phyloP scores from a whole-genome alignment of 2,329 filamentous ascomycete species.

The Aspergillus sp. region DNA sequence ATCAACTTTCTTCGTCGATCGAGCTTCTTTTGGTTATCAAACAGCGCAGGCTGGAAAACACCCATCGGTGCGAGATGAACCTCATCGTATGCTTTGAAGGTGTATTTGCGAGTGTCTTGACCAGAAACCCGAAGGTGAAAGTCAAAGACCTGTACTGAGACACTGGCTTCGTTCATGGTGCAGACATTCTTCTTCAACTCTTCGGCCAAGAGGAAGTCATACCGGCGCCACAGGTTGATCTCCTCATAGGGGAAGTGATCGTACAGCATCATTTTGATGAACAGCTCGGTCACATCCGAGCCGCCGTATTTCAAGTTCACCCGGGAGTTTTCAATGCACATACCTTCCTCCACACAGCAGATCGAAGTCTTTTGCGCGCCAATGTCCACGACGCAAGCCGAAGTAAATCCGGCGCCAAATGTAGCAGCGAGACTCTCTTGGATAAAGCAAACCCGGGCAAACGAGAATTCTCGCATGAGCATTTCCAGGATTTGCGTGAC shows the following conservation, averaged over 20 bases:
- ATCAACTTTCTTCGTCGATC: slow-evolving; percentile 78
- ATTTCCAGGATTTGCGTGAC: slow-evolving; percentile 84
- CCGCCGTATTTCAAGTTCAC: slow-evolving; percentile 95
- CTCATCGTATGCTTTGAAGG: slow-evolving; percentile 97
- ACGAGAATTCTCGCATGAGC: slow-evolving; percentile 86
- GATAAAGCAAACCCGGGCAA: slow-evolving; percentile 87
- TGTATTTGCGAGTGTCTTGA: slow-evolving; percentile 88
- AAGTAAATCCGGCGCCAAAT: slow-evolving; percentile 92
- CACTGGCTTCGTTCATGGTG: slow-evolving; percentile 86
- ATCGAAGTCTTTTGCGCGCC: slow-evolving; percentile 97
- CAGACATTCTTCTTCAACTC: slow-evolving; percentile 94
- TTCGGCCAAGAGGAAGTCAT: slow-evolving; percentile 91
- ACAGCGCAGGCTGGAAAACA: slow-evolving; percentile 87
- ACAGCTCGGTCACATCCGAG: slow-evolving; percentile 88
- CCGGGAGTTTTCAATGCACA: slow-evolving; percentile 91
- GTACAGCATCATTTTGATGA: slow-evolving; percentile 97
- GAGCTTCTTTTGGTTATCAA: slow-evolving; percentile 82
- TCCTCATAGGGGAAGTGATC: slow-evolving; percentile 95
- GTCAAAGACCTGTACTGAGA: slow-evolving; percentile 84
- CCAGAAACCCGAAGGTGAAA: slow-evolving; percentile 90
- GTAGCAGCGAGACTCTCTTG: slow-evolving; percentile 95
- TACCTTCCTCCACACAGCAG: slow-evolving; percentile 94
- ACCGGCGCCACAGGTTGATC: slow-evolving; percentile 86
- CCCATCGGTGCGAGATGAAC: slow-evolving; percentile 93
- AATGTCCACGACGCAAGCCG: slow-evolving; percentile 92